Percentiles rank a stretch among this genome's conserved stretches.
Conservation (phyloP, 441 rosid genomes). For the Populus hybrid region DNA sequence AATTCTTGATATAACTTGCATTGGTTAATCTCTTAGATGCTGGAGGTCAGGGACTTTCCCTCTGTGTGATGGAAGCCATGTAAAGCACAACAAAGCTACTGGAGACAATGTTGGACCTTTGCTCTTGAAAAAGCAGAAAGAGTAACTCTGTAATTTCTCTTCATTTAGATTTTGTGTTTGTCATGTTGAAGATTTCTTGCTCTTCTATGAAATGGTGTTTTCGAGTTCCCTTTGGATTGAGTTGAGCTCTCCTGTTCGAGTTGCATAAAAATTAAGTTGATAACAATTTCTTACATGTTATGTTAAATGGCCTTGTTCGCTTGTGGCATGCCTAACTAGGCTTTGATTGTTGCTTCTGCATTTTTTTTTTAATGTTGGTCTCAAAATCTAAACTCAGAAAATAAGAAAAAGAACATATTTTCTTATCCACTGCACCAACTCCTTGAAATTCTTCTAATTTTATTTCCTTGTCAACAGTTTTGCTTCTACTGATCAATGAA, state of each 20-base stretch:
- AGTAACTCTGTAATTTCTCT: background rate
- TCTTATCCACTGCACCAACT: too few relatives aligned
- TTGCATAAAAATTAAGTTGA: background rate
- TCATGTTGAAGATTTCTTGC: background rate
- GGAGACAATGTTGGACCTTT: conserved; percentile 97
- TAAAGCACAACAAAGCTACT: conserved; percentile 88
- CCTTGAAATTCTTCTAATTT: background rate
- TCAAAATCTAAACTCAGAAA: too few relatives aligned
- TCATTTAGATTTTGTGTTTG: background rate
- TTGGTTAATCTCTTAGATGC: conserved; percentile 46
- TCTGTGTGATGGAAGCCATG: conserved; percentile 83
- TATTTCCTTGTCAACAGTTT: background rate
- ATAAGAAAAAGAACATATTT: too few relatives aligned
- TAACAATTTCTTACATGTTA: background rate
- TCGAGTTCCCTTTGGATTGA: background rate
- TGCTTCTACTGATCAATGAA: background rate
- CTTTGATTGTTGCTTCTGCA: background rate
- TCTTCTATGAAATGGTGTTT: background rate
- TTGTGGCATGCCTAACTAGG: background rate
- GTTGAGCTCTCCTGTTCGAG: background rate
- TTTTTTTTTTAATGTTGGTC: too few relatives aligned
- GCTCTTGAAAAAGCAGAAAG: conserved; percentile 66
- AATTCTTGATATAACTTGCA: background rate
- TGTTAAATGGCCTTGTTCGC: background rate
- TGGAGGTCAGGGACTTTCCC: conserved; percentile 95